A percentile compares a stretch with the other conserved stretches of the same genome.
Evolutionary conservation across 2,329 filamentous ascomycete genomes (phyloP).

Genomic region (Dendryphion nanum): DNA sequence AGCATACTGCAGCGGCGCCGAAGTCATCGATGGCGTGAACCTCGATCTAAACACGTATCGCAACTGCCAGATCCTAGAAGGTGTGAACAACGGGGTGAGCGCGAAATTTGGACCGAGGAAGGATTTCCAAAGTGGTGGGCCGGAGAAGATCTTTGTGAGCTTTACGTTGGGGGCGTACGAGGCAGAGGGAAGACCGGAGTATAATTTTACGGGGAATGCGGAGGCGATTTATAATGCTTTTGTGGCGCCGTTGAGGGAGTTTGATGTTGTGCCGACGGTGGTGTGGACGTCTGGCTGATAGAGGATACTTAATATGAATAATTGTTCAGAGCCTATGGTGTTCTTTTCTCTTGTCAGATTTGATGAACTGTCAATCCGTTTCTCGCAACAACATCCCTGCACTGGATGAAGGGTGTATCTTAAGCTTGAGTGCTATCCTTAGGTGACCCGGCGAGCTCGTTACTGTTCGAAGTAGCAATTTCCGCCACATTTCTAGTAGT

Average conservation of each 20-base stretch:
- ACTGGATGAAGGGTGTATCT: too few relatives aligned
- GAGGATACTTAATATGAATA: too few relatives aligned
- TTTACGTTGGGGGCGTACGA: conserved; percentile 9
- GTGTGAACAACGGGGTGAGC: conserved; percentile 15
- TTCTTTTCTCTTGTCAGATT: too few relatives aligned
- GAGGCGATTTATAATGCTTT: conserved; percentile 16
- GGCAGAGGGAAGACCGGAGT: conserved; percentile 14
- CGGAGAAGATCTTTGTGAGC: conserved; percentile 12
- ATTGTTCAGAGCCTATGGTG: too few relatives aligned
- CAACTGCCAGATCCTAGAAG: conserved; percentile 13
- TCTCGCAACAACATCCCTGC: too few relatives aligned
- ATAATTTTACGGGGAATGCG: conserved; percentile 16
- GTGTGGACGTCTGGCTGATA: too few relatives aligned
- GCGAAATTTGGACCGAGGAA: conserved; percentile 9
- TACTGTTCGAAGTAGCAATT: too few relatives aligned
- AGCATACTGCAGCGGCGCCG: conserved; percentile 16
- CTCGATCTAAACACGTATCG: conserved; percentile 1
- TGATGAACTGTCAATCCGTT: too few relatives aligned
- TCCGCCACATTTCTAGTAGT: too few relatives aligned
- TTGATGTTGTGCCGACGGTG: conserved; percentile 13
- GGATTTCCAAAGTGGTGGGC: conserved; percentile 2
- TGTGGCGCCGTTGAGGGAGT: conserved; percentile 12
- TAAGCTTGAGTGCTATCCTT: too few relatives aligned
- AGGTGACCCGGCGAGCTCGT: too few relatives aligned
- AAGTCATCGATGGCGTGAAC: conserved; percentile 6